Base-by-base conservation (phyloP, 2,329 filamentous ascomycete species). In the Gaeumannomyces sp. region DNA sequence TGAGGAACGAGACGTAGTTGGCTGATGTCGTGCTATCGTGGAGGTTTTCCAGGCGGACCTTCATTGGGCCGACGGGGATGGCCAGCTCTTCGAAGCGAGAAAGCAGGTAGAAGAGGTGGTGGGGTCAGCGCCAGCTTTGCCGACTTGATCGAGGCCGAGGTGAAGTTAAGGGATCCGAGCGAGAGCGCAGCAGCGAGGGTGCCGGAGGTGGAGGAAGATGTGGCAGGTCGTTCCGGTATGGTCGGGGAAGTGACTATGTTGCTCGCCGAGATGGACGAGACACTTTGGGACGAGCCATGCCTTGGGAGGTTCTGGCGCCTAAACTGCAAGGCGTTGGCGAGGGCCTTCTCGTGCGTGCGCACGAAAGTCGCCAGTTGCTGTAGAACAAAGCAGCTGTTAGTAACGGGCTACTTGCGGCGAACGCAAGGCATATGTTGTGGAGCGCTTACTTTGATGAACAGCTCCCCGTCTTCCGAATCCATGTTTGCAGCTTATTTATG, bases 301-400 rank as follows among this genome's bases (percentile, higher is more conserved):
- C 89, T 89, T 68, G 85, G 81, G 57, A 83, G 80, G 68, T 86
- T 84, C 72, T 91, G 89, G 71, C 91, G 87, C 76, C 89, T 89
- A 71, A 96, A 84, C 77, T 97, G 94, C 68, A 97, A 82, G 72
- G 94, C 94, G 80, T 98, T 98, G 74, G 95, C 95, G 68, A 99
- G 86, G 53, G 93, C 94, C 80, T 96, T 96, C 79, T 99, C 95
- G 81, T 99, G 93, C 65, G 93, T 97, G 68, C 93, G 92, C 78
- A 99, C 93, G 79, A 97, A 98, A 79, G 89, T 89, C 75, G 94
- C 93, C 76, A 99, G 85, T 84, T 96, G 95, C 94, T 97, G 76
- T 66, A 56, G 64, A 53, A n/a, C 16, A 53, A 25, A 14, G 19
- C 22, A 28, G 56, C 38, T 67, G 71, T 78, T 67, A 80, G 76